Evolutionary conservation across 495 filamentous ascomycete genomes (phyloP).

Genomic region (Neurospora sp.): DNA sequence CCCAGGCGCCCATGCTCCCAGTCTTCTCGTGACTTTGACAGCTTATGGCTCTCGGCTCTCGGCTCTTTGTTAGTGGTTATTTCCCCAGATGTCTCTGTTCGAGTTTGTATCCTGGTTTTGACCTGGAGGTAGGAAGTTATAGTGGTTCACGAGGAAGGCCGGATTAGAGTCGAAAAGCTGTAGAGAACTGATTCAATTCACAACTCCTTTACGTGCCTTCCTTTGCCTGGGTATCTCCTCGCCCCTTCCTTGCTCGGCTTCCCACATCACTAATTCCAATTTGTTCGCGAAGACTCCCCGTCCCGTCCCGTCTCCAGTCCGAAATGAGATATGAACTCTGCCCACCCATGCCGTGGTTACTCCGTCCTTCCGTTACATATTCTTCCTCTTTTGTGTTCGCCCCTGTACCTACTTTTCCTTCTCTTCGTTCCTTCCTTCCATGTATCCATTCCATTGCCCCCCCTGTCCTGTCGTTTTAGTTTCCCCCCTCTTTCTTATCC

Average conservation of each 20-base stretch:
- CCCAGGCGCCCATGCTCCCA: no score
- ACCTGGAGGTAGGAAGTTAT: no score
- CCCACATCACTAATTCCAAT: neutral
- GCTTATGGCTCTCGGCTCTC: no score
- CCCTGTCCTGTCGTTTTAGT: neutral
- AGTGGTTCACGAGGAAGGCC: no score
- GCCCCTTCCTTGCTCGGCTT: neutral
- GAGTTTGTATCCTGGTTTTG: no score
- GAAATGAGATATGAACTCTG: neutral
- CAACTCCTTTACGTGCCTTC: neutral
- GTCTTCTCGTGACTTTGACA: no score
- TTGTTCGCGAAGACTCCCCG: neutral
- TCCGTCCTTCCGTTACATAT: neutral
- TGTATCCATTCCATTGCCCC: neutral
- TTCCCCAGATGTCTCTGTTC: no score
- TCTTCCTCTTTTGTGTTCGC: neutral
- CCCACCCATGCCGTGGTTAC: neutral
- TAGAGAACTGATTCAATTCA: no score
- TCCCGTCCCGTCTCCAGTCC: neutral
- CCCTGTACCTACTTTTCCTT: neutral
- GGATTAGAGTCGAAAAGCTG: no score
- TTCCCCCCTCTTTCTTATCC: neutral
- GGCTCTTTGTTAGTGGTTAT: no score
- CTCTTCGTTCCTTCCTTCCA: neutral
- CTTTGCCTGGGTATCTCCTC: neutral